phyloP scores from a whole-genome alignment of 1,284 basidiomycete genomes.

The Spongispora temasekensis region DNA sequence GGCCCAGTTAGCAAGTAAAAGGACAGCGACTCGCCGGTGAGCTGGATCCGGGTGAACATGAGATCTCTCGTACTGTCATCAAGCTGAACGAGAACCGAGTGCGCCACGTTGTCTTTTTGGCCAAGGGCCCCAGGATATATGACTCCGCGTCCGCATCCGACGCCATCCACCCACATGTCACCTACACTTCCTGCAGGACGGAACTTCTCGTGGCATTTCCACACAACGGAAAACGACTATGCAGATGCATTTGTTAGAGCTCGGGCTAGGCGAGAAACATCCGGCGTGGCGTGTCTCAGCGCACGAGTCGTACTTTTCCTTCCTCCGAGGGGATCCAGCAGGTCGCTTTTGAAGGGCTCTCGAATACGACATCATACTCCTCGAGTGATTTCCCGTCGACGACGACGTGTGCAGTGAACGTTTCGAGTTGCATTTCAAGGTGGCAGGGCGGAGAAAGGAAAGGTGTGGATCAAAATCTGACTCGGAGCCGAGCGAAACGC shows the following conservation, averaged over 20 bases:
- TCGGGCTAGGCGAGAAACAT: no score
- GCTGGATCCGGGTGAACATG: slow-evolving; percentile 16
- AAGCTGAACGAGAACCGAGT: not conserved
- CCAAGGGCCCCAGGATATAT: not conserved
- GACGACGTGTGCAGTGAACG: not conserved
- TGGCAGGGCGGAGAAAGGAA: no score
- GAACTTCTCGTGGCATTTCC: slow-evolving; percentile 5
- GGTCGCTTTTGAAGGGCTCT: slow-evolving; percentile 5
- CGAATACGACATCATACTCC: not conserved
- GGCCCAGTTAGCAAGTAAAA: not conserved
- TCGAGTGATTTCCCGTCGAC: not conserved
- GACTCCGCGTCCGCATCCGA: fast-evolving
- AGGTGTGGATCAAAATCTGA: no score
- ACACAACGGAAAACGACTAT: slow-evolving; percentile 12
- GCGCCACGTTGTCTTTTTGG: not conserved
- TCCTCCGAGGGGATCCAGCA: slow-evolving; percentile 23
- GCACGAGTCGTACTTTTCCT: slow-evolving; percentile 16
- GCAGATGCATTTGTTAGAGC: not conserved
- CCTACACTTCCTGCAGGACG: not conserved
- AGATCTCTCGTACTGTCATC: not conserved
- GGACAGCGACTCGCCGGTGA: slow-evolving; percentile 10
- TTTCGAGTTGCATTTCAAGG: not conserved
- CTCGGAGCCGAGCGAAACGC: no score
- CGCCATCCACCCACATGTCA: slow-evolving; percentile 4
- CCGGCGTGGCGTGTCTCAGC: no score